Percentiles rank a stretch among this genome's conserved stretches.
phyloP scores from a whole-genome alignment of 768 basidiomycete species.

The Rhizopogon vesiculosus region DNA sequence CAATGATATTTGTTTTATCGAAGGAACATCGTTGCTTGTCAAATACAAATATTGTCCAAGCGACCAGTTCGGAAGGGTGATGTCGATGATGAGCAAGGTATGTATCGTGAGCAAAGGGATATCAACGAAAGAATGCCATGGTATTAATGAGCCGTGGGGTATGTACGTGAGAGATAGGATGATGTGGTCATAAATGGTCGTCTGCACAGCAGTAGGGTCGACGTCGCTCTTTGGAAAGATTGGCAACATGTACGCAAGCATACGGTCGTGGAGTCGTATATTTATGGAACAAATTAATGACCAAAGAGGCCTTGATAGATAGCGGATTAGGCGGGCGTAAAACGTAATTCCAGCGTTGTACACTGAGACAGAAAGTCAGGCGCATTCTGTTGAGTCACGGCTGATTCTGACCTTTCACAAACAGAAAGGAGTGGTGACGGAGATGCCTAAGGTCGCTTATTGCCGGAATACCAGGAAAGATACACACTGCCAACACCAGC shows the following conservation, averaged over 20 bases:
- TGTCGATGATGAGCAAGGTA: slow-evolving; percentile 1
- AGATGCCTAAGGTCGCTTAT: slow-evolving; percentile 28
- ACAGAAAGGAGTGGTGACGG: slow-evolving; percentile 3
- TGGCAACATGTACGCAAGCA: slow-evolving; percentile 6
- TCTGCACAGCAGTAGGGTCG: slow-evolving; percentile 11
- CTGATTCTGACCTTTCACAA: slow-evolving; percentile 19
- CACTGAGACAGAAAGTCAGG: slow-evolving; percentile 15
- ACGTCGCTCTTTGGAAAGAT: not conserved
- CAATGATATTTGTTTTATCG: no score
- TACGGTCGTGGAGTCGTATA: slow-evolving; percentile 22
- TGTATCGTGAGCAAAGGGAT: slow-evolving; percentile 12
- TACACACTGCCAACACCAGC: slow-evolving; percentile 73
- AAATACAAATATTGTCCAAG: not conserved
- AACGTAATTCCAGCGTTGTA: slow-evolving; percentile 20
- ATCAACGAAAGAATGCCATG: slow-evolving; percentile 19
- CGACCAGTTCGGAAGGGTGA: slow-evolving; percentile 1
- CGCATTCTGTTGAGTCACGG: not conserved
- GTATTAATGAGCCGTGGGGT: slow-evolving; percentile 19
- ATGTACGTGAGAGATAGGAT: slow-evolving; percentile 21
- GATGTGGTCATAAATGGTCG: slow-evolving; percentile 21
- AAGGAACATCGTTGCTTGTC: not conserved
- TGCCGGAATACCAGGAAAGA: slow-evolving; percentile 68
- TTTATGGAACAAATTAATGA: slow-evolving; percentile 24
- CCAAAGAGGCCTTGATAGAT: slow-evolving; percentile 15
- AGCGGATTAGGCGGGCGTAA: slow-evolving; percentile 21